Base-by-base conservation (phyloP, 371 early-diverging fungal species). In the Fennellomyces sp. region DNA sequence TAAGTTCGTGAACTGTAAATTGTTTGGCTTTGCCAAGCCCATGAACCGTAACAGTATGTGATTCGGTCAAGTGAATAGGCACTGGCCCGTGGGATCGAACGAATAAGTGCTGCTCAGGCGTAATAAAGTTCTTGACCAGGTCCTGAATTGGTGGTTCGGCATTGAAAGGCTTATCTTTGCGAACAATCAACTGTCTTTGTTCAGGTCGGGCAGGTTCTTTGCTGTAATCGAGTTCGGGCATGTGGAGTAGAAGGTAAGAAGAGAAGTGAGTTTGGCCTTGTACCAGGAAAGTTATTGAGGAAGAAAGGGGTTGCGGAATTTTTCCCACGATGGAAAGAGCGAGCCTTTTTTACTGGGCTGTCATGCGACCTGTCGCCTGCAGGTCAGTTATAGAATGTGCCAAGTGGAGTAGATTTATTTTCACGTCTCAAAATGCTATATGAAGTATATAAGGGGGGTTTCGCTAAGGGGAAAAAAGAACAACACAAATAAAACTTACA, bases 21-120 rank as follows among this genome's bases (percentile, higher is more conserved):
- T 26, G 28, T 21, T 26, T 35, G 1, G 35, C 15, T 4, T 39
- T 35, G 2, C 36, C 60, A 45, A 17, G 42, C 47, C 74, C 69
- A n/a, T 70, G 66, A 13, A 88, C 59, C 3, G 68, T 64, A 42
- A 86, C 61, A 10, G 48, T 35, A 60, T 86, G 84, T 2, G 72
- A 48, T 10, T 76, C 74, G 28, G 50, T 29, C 13, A 59, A 36
- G n/a, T 93, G 70, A 47, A 84, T 69, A 23, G 96, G 96, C 19
- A 94, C 88, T 15, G 94, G 92, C 2, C 94, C 89, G 70, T 95
- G 96, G 64, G 92, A 92, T 19, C 96, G 91, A 53, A 82, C 78
- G 56, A 86, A 86, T 47, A 84, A 80, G 27, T 76, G 58, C 8
- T 71, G 66, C 27, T 68, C 72, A 2, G 86, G 84, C n/a, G 86